Percentiles rank a stretch among this genome's conserved stretches.
These are phyloP conservation scores for Rutstroemia sp. DNA, from an alignment of 2,329 filamentous ascomycete genomes.

Conservation along the genomic window DNA sequence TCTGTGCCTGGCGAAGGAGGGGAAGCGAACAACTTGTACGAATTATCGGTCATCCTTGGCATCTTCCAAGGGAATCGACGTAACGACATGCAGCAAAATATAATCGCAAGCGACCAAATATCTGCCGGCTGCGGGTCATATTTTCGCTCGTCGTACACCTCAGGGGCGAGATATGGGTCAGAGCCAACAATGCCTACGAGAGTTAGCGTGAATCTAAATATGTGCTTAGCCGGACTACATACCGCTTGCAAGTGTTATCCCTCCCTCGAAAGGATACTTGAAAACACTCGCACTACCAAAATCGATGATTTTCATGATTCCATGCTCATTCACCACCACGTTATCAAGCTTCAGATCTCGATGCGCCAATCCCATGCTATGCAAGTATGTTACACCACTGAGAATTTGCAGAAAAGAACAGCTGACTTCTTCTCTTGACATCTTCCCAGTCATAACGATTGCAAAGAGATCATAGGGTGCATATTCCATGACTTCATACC, in stretches of 20 bases:
- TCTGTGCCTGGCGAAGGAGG: conserved; percentile 65
- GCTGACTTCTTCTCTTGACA: conserved; percentile 82
- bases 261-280: conserved; percentile 92
- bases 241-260: conserved; percentile 76
- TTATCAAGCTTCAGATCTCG: conserved; percentile 96
- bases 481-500: conserved; percentile 99
- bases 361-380: conserved; percentile 91
- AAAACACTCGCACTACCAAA: conserved; percentile 97
- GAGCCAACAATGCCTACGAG: conserved; percentile 65
- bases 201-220: conserved; percentile 1
- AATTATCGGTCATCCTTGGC: conserved; percentile 84
- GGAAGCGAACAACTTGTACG: conserved; percentile 86
- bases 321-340: conserved; percentile 90
- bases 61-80: conserved; percentile 96
- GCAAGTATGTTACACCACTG: conserved; percentile 87
- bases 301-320: conserved; percentile 99
- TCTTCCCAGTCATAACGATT: conserved; percentile 98
- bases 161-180: conserved; percentile 92
- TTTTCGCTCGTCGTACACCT: conserved; percentile 88
- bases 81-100: conserved; percentile 97
- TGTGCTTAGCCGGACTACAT: conserved; percentile 31
- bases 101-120: conserved; percentile 97
- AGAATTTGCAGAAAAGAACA: conserved; percentile 93
- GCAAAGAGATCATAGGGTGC: conserved; percentile 94
- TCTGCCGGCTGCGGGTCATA: conserved; percentile 93